Evolutionary conservation across 2,329 filamentous ascomycete genomes (phyloP), one percentile per base, ranked within the genome.

Genomic region (Sporothrix sp.): DNA sequence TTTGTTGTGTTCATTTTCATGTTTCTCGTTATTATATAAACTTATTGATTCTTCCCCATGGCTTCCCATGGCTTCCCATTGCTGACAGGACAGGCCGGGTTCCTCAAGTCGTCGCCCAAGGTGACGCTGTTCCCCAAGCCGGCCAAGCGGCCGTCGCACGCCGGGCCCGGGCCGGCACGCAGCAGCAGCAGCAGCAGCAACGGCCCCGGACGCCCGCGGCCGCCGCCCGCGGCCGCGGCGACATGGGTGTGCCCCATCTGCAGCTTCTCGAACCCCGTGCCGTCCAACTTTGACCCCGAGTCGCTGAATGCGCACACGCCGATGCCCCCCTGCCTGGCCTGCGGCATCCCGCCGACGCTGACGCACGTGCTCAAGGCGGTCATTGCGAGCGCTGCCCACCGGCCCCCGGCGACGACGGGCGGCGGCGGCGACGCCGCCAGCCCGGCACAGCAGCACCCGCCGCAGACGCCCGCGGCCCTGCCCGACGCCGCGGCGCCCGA

Each of bases 191-290:
- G 71, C 2, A 54, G 65, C 72, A 52, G 60, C 66, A 36, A 61
- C 71, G 60, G 57, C 68, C 58, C 51, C 67, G 69, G 68, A 74
- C 16, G 28, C 10, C 33, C 33, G 13, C 69, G 74, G 14, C 70
- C 76, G 28, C 59, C 71, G 10, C 67, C 75, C 13, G 64, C 71
- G 13, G 76, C 73, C 57, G 78, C 74, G 53, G 87, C 87, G 6
- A 96, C 89, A 4, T 97, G 91, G 91, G 83, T 97, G 18, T 97
- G 91, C 69, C 85, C 87, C 2, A 97, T 97, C 61, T 97, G 91
- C 72, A 91, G 86, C 58, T 94, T 95, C 63, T 91, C 90, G 9
- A 97, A 97, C 61, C 84, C 87, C 0, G 82, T 96, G 1, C 90
- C 93, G 1, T 86, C 87, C 33, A 96, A 95, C 65, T 97, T 97